Conservation (phyloP, 352 stramenopile genomes). For the Phytopythium montanum region DNA sequence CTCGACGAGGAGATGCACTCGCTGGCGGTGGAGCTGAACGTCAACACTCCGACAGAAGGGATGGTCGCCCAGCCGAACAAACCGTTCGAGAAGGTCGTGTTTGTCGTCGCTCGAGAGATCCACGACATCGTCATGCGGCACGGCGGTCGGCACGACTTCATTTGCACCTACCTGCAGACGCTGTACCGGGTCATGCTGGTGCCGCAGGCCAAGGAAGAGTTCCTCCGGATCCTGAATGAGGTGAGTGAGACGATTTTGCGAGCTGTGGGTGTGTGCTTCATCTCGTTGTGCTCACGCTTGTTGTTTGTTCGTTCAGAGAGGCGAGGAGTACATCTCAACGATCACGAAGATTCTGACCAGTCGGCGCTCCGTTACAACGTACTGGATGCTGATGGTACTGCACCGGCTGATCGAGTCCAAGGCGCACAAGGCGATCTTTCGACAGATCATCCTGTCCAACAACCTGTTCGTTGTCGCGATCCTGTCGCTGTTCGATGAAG, state of each 20-base stretch:
- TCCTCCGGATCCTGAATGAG: constrained; percentile 72
- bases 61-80: constrained; percentile 74
- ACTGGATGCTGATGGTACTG: constrained; percentile 78
- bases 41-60: constrained; percentile 69
- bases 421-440: constrained; percentile 45
- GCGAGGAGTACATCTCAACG: constrained; percentile 65
- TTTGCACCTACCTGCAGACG: constrained; percentile 71
- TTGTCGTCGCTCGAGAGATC: constrained; percentile 63
- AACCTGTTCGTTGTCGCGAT: constrained; percentile 55
- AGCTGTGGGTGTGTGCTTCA: background rate
- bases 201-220: constrained; percentile 65
- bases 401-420: constrained; percentile 64
- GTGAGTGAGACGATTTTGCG: no score
- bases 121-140: constrained; percentile 61
- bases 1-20: constrained; percentile 76
- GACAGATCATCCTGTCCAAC: constrained; percentile 63
- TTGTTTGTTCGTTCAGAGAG: constrained; percentile 32
- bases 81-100: constrained; percentile 70
- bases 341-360: constrained; percentile 63
- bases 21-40: constrained; percentile 72
- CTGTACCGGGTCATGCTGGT: constrained; percentile 67
- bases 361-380: constrained; percentile 48
- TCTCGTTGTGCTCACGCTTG: background rate
- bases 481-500: constrained; percentile 68
- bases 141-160: constrained; percentile 56